These are phyloP conservation scores for Geoglossum cookeanum DNA, from an alignment of 2,329 filamentous ascomycete species.

Conservation along the genomic window DNA sequence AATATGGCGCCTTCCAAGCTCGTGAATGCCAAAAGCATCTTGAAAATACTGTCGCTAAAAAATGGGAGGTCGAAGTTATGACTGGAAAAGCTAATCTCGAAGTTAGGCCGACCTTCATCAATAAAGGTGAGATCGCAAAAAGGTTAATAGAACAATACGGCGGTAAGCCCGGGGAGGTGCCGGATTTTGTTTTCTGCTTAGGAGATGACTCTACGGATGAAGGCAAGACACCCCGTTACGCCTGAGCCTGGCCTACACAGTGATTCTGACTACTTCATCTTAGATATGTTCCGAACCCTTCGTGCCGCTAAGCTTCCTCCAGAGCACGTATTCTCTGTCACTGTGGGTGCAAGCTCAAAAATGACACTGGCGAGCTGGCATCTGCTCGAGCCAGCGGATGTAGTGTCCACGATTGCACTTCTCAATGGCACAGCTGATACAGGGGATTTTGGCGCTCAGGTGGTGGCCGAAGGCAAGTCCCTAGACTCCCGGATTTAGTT, in stretches of 20 bases:
- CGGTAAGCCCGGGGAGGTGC: conserved; percentile 32
- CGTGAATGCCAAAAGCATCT: conserved; percentile 66
- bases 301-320: conserved; percentile 27
- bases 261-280: conserved; percentile 9
- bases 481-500: conserved; percentile 13
- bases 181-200: conserved; percentile 77
- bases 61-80: conserved; percentile 92
- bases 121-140: conserved; percentile 91
- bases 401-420: conserved; percentile 45
- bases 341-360: conserved; percentile 80
- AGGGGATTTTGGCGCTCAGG: conserved; percentile 22
- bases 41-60: conserved; percentile 52
- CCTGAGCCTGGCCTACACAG: background rate
- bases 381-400: conserved; percentile 70
- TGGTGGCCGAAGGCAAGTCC: conserved; percentile 21
- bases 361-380: conserved; percentile 83
- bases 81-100: conserved; percentile 91
- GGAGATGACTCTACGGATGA: conserved; percentile 97
- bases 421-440: conserved; percentile 31
- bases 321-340: conserved; percentile 71
- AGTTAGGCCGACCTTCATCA: conserved; percentile 90
- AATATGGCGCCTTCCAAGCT: conserved; percentile 64
- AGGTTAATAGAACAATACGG: conserved; percentile 45
- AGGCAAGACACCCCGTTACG: conserved; percentile 33
- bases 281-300: conserved; percentile 71